Conservation (phyloP, 768 basidiomycete genomes). For the Gyrodon lividus region DNA sequence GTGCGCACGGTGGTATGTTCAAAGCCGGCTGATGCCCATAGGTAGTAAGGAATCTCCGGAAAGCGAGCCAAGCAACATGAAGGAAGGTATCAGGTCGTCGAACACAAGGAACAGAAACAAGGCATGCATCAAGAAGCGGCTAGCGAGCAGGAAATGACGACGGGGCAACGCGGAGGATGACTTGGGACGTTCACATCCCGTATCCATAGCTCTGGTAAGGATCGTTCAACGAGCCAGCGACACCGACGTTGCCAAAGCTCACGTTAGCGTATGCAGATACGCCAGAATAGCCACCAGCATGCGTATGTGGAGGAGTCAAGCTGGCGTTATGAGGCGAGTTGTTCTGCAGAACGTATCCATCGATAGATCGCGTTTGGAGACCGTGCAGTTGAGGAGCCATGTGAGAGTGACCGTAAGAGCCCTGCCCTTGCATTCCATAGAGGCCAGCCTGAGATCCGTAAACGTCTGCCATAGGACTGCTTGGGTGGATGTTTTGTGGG, state of each 20-base stretch:
- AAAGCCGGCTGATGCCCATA: constrained; percentile 36
- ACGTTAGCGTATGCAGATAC: constrained; percentile 53
- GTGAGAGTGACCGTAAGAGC: constrained; percentile 58
- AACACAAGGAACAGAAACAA: constrained; percentile 34
- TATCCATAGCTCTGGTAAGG: constrained; percentile 81
- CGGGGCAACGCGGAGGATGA: constrained; percentile 29
- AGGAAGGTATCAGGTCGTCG: constrained; percentile 33
- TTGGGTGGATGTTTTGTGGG: constrained; percentile 49
- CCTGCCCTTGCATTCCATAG: constrained; percentile 58
- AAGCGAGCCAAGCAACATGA: constrained; percentile 37
- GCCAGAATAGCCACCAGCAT: constrained; percentile 55
- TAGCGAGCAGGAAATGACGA: constrained; percentile 12
- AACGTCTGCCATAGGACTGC: constrained; percentile 59
- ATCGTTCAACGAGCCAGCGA: constrained; percentile 60
- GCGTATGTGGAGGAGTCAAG: constrained; percentile 56
- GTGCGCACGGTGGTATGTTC: constrained; percentile 56
- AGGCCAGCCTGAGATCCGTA: constrained; percentile 63
- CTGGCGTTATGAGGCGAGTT: constrained; percentile 64
- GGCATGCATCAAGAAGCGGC: constrained; percentile 34
- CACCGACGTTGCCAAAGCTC: constrained; percentile 47
- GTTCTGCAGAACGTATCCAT: constrained; percentile 79
- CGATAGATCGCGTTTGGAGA: constrained; percentile 71
- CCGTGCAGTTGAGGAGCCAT: constrained; percentile 54
- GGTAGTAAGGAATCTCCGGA: constrained; percentile 32
- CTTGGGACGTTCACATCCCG: constrained; percentile 58